Evolutionary conservation across 1,284 basidiomycete species (phyloP).

Genomic region (Rhodotorula sp.): DNA sequence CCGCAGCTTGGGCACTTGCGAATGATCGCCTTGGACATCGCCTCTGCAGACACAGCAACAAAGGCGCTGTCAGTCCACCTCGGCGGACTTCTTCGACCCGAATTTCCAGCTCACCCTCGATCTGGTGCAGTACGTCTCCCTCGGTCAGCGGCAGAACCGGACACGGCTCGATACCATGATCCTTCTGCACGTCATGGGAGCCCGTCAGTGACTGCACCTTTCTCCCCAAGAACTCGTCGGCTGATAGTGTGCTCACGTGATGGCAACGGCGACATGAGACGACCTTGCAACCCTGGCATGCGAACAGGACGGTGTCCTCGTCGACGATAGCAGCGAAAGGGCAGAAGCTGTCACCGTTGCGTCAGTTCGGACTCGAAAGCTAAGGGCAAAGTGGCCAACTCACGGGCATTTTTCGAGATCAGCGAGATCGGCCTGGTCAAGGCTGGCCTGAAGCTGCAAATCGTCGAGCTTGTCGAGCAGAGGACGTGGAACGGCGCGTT

Average conservation of each 20-base stretch:
- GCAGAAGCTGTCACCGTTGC: conserved; percentile 16
- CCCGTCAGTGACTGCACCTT: neutral
- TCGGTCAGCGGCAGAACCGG: conserved; percentile 28
- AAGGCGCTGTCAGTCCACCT: too few species aligned
- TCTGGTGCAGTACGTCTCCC: conserved; percentile 19
- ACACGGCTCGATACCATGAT: conserved; percentile 39
- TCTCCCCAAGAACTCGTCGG: neutral
- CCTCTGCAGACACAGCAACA: conserved; percentile 1
- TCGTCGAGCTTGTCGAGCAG: conserved; percentile 29
- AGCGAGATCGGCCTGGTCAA: conserved; percentile 31
- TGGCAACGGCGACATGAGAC: conserved; percentile 40
- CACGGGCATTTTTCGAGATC: conserved; percentile 41
- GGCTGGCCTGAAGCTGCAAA: conserved; percentile 35
- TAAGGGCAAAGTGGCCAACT: neutral
- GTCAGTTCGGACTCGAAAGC: too few species aligned
- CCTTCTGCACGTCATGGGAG: conserved; percentile 1
- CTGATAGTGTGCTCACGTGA: conserved; percentile 12
- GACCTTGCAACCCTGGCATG: conserved; percentile 24
- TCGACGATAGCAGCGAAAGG: conserved; percentile 35
- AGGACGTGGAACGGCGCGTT: conserved; percentile 20
- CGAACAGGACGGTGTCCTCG: conserved; percentile 34
- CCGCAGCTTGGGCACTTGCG: conserved; percentile 27
- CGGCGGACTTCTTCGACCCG: too few species aligned
- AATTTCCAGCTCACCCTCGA: conserved; percentile 22
- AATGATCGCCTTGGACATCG: conserved; percentile 29